phyloP scores from a whole-genome alignment of 1,284 basidiomycete species.

The Fistulinella cinereoalba region DNA sequence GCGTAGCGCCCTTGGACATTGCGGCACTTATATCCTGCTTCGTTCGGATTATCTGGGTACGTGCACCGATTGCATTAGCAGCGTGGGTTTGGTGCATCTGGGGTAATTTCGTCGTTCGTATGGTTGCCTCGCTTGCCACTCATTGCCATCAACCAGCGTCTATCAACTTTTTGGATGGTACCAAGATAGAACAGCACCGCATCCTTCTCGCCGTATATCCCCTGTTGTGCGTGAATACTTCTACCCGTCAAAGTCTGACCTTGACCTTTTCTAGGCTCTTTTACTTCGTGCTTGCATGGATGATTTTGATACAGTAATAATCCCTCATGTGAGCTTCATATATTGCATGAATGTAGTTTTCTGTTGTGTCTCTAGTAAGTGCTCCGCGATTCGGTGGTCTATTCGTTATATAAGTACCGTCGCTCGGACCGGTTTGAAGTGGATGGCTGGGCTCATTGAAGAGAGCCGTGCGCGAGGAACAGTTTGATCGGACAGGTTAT shows the following conservation, averaged over 20 bases:
- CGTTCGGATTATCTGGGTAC: constrained; percentile 80
- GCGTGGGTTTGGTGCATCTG: constrained; percentile 95
- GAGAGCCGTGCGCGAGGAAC: no score
- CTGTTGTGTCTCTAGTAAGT: constrained; percentile 1
- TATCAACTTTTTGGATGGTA: constrained; percentile 92
- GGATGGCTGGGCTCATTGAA: no score
- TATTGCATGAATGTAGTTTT: constrained; percentile 15
- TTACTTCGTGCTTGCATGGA: constrained; percentile 88
- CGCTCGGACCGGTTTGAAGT: no score
- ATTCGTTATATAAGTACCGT: no score
- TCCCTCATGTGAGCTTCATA: background rate
- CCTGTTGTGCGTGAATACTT: constrained; percentile 54
- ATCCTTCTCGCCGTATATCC: constrained; percentile 92
- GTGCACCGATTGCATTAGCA: constrained; percentile 78
- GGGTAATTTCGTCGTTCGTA: constrained; percentile 56
- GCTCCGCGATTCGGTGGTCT: background rate
- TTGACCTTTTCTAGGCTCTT: constrained; percentile 53
- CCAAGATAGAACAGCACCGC: constrained; percentile 84
- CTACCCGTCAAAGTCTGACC: background rate
- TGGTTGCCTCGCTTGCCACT: background rate
- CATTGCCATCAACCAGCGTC: constrained; percentile 57
- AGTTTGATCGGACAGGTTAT: no score
- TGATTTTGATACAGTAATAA: constrained; percentile 83
- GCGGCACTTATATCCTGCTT: constrained; percentile 87
- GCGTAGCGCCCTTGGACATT: constrained; percentile 85